Percentiles rank a stretch among this genome's conserved stretches.
These are phyloP conservation scores for Peterozyma xylosa DNA, from an alignment of 805 yeast genomes.

Conservation along the genomic window DNA sequence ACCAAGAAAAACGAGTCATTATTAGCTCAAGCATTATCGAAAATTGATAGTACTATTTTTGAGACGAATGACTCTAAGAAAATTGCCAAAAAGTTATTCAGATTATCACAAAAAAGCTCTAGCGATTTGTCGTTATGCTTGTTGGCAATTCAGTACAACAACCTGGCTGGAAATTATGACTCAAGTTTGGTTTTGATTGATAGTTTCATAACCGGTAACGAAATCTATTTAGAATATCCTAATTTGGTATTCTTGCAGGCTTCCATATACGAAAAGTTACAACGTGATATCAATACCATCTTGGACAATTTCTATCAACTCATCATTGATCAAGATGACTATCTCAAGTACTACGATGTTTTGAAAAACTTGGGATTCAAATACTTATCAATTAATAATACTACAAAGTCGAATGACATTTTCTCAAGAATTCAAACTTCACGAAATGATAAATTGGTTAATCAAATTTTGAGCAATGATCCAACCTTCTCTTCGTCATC, in stretches of 20 bases:
- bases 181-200: conserved; percentile 30
- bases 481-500: not conserved
- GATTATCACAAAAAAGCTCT: conserved; percentile 21
- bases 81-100: conserved; percentile 25
- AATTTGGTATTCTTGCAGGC: conserved; percentile 43
- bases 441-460: conserved; percentile 14
- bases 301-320: conserved; percentile 13
- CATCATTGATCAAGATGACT: not conserved
- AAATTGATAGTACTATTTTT: not conserved
- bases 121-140: conserved; percentile 23
- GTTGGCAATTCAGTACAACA: conserved; percentile 26
- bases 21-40: conserved; percentile 17
- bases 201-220: conserved; percentile 12
- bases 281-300: conserved; percentile 24
- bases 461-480: conserved; percentile 12
- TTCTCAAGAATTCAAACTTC: conserved; percentile 14
- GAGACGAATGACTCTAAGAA: conserved; percentile 8
- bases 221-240: conserved; percentile 22
- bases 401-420: conserved; percentile 20
- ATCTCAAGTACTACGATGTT: conserved; percentile 16
- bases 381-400: conserved; percentile 25
- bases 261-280: conserved; percentile 39
- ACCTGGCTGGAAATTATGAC: conserved; percentile 21
- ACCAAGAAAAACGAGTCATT: conserved; percentile 14
- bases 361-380: conserved; percentile 27